Percentiles rank a stretch among this genome's conserved stretches.
These are phyloP conservation scores for Stenocarpella maydis DNA, from an alignment of 2,329 filamentous ascomycete species.

Conservation along the genomic window DNA sequence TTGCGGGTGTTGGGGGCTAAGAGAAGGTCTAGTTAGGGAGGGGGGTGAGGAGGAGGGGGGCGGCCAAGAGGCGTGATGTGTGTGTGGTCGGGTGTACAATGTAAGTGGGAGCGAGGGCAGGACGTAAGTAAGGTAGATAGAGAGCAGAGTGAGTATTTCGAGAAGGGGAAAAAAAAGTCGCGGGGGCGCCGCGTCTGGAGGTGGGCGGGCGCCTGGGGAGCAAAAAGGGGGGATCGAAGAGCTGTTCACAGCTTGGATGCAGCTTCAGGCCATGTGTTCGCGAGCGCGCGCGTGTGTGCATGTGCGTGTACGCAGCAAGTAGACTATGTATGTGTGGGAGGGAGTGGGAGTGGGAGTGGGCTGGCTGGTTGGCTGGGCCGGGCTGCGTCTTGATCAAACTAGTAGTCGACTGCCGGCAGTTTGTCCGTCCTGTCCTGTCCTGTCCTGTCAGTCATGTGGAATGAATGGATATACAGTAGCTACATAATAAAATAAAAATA, in stretches of 20 bases:
- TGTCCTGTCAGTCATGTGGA: slow-evolving; percentile 7
- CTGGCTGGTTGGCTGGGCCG: slow-evolving; percentile 1
- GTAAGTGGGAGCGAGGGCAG: slow-evolving; percentile 3
- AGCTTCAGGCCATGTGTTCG: slow-evolving; percentile 34
- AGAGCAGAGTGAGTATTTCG: neutral
- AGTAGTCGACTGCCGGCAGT: slow-evolving; percentile 18
- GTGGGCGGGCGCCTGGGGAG: slow-evolving; percentile 15
- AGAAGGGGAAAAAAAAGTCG: slow-evolving; percentile 18
- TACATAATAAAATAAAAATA: no score
- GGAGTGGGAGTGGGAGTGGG: no score
- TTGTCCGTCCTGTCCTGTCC: slow-evolving; percentile 5
- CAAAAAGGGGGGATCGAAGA: slow-evolving; percentile 24
- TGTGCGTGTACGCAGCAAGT: neutral
- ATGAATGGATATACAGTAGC: neutral
- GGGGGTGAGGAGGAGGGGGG: neutral
- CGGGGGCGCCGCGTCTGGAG: slow-evolving; percentile 23
- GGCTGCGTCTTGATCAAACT: neutral
- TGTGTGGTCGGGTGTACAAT: neutral
- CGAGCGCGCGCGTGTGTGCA: no score
- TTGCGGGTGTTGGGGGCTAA: slow-evolving; percentile 1
- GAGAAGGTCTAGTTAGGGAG: neutral
- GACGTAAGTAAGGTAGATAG: neutral
- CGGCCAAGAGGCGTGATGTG: no score
- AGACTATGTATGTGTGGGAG: no score
- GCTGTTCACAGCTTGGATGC: slow-evolving; percentile 31